Evolutionary conservation across 1,139 yeast genomes (phyloP).

Genomic region (Debaryomyces psychrophilus): DNA sequence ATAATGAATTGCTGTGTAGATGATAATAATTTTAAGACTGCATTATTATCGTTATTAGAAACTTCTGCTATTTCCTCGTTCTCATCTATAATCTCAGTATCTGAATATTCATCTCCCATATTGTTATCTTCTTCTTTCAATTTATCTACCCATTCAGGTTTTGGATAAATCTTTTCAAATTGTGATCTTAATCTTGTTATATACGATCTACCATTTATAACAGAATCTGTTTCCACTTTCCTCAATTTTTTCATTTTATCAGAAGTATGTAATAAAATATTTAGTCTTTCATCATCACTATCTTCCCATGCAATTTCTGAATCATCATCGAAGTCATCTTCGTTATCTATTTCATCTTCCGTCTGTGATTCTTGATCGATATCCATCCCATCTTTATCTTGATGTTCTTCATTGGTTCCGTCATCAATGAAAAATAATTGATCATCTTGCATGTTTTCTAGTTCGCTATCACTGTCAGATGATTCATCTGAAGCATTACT

Average conservation of each 20-base stretch:
- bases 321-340: slow-evolving; percentile 37
- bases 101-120: slow-evolving; percentile 28
- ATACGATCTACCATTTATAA: slow-evolving; percentile 68
- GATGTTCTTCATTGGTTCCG: slow-evolving; percentile 40
- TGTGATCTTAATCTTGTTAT: slow-evolving; percentile 75
- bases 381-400: slow-evolving; percentile 41
- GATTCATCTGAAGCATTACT: slow-evolving; percentile 20
- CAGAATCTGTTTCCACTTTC: slow-evolving; percentile 58
- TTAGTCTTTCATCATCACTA: slow-evolving; percentile 82
- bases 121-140: slow-evolving; percentile 28
- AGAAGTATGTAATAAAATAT: slow-evolving; percentile 60
- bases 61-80: slow-evolving; percentile 27
- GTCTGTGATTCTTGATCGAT: slow-evolving; percentile 34
- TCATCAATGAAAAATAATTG: slow-evolving; percentile 69
- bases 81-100: slow-evolving; percentile 38
- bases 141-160: slow-evolving; percentile 81
- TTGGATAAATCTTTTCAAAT: slow-evolving; percentile 84
- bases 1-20: slow-evolving; percentile 60
- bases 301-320: slow-evolving; percentile 77
- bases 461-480: slow-evolving; percentile 23
- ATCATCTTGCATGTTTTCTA: slow-evolving; percentile 55
- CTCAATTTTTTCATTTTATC: slow-evolving; percentile 76
- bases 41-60: slow-evolving; percentile 49
- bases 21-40: slow-evolving; percentile 62
- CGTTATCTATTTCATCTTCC: slow-evolving; percentile 31